A percentile compares a stretch with the other conserved stretches of the same genome.
Conservation (phyloP, 1,284 basidiomycete genomes). For the Porodaedalea pini region DNA sequence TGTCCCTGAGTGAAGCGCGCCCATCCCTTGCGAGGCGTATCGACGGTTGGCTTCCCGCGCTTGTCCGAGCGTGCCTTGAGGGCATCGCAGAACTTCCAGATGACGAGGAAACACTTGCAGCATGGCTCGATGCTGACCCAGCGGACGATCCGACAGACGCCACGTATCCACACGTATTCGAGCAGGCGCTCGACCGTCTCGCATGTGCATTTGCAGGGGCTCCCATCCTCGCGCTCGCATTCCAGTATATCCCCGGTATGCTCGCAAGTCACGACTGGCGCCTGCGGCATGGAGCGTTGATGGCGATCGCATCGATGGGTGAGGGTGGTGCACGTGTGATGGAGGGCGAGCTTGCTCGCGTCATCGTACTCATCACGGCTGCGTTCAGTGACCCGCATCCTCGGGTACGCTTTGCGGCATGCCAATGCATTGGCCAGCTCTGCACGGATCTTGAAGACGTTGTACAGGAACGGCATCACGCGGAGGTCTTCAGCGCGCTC, state of each 20-base stretch:
- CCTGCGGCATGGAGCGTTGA: slow-evolving; percentile 73
- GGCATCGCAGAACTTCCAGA: slow-evolving; percentile 76
- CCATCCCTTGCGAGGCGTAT: slow-evolving; percentile 64
- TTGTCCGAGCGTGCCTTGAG: slow-evolving; percentile 71
- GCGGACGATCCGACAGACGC: slow-evolving; percentile 71
- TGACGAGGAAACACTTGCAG: slow-evolving; percentile 48
- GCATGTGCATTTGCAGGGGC: slow-evolving; percentile 73
- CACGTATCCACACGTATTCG: slow-evolving; percentile 68
- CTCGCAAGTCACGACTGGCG: slow-evolving; percentile 78
- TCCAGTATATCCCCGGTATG: slow-evolving; percentile 77
- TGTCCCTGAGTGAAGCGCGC: slow-evolving; percentile 65
- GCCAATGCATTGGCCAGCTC: slow-evolving; percentile 83
- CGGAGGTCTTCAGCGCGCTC: slow-evolving; percentile 63
- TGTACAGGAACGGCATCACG: slow-evolving; percentile 68
- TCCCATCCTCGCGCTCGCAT: slow-evolving; percentile 68
- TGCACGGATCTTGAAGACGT: slow-evolving; percentile 83
- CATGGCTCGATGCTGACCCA: slow-evolving; percentile 74
- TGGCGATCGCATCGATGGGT: slow-evolving; percentile 75
- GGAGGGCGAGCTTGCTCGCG: slow-evolving; percentile 71
- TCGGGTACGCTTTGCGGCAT: slow-evolving; percentile 78
- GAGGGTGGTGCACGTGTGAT: slow-evolving; percentile 58
- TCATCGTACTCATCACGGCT: slow-evolving; percentile 73
- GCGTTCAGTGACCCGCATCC: slow-evolving; percentile 77
- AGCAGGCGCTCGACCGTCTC: slow-evolving; percentile 73
- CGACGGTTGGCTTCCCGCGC: slow-evolving; percentile 61